These are phyloP conservation scores for Hemerocallis citrina DNA, from an alignment of 106 monocot species.

Conservation along the genomic window DNA sequence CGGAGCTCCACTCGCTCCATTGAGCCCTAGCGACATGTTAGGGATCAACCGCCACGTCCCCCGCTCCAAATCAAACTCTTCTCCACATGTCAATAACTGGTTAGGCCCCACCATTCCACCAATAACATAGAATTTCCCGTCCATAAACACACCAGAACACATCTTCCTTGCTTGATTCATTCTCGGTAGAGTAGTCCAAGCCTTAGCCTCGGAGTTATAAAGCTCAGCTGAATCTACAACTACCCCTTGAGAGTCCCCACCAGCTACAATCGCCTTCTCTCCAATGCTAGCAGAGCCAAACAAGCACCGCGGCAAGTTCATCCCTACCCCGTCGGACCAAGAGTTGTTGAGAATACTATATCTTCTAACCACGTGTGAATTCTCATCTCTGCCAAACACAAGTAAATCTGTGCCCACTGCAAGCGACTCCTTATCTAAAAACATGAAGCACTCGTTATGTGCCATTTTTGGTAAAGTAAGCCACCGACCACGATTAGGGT, in stretches of 20 bases:
- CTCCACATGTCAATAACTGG: slow-evolving; percentile 58
- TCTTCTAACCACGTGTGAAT: slow-evolving; percentile 37
- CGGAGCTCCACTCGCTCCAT: slow-evolving; percentile 61
- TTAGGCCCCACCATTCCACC: slow-evolving; percentile 45
- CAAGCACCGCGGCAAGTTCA: slow-evolving; percentile 71
- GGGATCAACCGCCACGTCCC: slow-evolving; percentile 57
- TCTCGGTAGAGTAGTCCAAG: slow-evolving; percentile 57
- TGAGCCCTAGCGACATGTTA: slow-evolving; percentile 55
- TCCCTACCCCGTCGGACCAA: slow-evolving; percentile 54
- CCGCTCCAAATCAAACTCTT: slow-evolving; percentile 60
- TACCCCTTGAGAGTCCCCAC: slow-evolving; percentile 43
- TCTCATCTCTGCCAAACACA: slow-evolving; percentile 66
- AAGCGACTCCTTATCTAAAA: slow-evolving; percentile 77
- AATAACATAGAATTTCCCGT: slow-evolving; percentile 78
- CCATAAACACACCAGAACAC: slow-evolving; percentile 88
- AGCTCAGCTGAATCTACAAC: slow-evolving; percentile 61
- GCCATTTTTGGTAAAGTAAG: slow-evolving; percentile 64
- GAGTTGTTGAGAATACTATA: slow-evolving; percentile 68
- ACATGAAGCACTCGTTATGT: slow-evolving; percentile 69
- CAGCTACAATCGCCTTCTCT: slow-evolving; percentile 66
- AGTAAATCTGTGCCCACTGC: slow-evolving; percentile 78
- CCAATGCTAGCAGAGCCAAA: slow-evolving; percentile 82
- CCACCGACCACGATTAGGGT: slow-evolving; percentile 48
- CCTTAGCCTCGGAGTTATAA: slow-evolving; percentile 61
- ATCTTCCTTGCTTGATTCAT: slow-evolving; percentile 61